Conservation (phyloP, 257 asterid species). For the Solanum acaule region DNA sequence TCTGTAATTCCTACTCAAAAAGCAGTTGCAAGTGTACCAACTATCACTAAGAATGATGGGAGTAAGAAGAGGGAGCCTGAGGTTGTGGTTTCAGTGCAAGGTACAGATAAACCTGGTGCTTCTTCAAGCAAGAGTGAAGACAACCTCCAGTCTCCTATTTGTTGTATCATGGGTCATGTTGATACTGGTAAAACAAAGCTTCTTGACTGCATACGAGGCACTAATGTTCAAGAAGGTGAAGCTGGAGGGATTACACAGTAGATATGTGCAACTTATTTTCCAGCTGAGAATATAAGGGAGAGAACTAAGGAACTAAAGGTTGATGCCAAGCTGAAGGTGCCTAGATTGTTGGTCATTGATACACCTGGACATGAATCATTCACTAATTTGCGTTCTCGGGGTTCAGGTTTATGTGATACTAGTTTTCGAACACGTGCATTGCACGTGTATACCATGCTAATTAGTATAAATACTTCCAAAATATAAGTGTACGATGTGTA, state of each 20-base stretch:
- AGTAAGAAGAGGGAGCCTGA: slow-evolving; percentile 15
- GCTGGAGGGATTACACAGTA: slow-evolving; percentile 75
- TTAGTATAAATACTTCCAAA: no score
- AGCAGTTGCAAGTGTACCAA: slow-evolving; percentile 4
- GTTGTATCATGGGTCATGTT: slow-evolving; percentile 99
- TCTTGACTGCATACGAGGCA: slow-evolving; percentile 94
- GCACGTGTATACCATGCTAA: no score
- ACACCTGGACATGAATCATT: slow-evolving; percentile 99
- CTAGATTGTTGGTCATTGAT: slow-evolving; percentile 90
- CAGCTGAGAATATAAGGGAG: slow-evolving; percentile 89
- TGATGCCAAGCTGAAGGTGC: slow-evolving; percentile 89
- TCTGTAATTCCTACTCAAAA: slow-evolving; percentile 14
- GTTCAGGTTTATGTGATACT: slow-evolving; percentile 85
- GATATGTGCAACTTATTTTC: slow-evolving; percentile 96
- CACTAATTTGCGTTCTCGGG: slow-evolving; percentile 83
- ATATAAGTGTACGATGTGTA: no score
- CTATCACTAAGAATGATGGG: slow-evolving; percentile 19
- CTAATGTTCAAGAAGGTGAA: slow-evolving; percentile 97
- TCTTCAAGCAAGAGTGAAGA: slow-evolving; percentile 17
- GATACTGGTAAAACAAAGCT: slow-evolving; percentile 96
- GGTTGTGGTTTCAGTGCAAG: slow-evolving; percentile 10
- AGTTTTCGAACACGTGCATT: no score
- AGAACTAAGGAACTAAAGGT: slow-evolving; percentile 94
- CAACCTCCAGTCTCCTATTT: slow-evolving; percentile 80
- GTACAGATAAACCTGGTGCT: slow-evolving; percentile 14